Percentiles rank a stretch among this genome's conserved stretches.
Conservation (phyloP, 768 basidiomycete genomes). For the Strobilomyces confusus region DNA sequence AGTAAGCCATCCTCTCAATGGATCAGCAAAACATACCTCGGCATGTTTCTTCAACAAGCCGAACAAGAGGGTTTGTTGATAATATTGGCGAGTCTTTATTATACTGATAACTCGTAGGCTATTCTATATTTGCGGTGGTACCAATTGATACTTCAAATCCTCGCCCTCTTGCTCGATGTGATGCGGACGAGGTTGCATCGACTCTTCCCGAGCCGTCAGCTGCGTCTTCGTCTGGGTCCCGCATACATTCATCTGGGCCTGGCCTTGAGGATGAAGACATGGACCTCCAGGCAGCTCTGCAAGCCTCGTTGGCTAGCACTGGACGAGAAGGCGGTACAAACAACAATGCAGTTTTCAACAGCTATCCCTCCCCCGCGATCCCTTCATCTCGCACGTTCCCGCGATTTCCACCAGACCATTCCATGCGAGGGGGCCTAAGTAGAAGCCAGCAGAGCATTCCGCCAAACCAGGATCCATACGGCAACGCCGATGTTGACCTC, state of each 20-base stretch:
- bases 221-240: slow-evolving; percentile 17
- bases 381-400: slow-evolving; percentile 28
- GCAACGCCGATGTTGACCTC: slow-evolving; percentile 42
- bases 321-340: slow-evolving; percentile 1
- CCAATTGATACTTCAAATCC: slow-evolving; percentile 54
- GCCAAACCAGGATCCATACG: slow-evolving; percentile 29
- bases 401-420: slow-evolving; percentile 15
- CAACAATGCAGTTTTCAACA: slow-evolving; percentile 5
- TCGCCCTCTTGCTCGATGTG: slow-evolving; percentile 54
- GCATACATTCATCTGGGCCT: slow-evolving; percentile 7
- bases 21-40: slow-evolving; percentile 79
- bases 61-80: slow-evolving; percentile 69
- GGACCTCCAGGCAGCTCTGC: slow-evolving; percentile 82
- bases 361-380: slow-evolving; percentile 22
- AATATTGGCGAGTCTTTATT: background rate
- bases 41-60: slow-evolving; percentile 83
- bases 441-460: slow-evolving; percentile 19
- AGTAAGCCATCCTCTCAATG: slow-evolving; percentile 68
- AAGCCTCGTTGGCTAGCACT: slow-evolving; percentile 61
- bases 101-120: slow-evolving; percentile 46
- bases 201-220: slow-evolving; percentile 55
- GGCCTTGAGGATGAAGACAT: slow-evolving; percentile 80
- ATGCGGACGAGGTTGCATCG: slow-evolving; percentile 68
- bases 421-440: slow-evolving; percentile 14
- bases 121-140: slow-evolving; percentile 75